phyloP scores from a whole-genome alignment of 2,329 filamentous ascomycete genomes.

The Endocalyx cinctus region DNA sequence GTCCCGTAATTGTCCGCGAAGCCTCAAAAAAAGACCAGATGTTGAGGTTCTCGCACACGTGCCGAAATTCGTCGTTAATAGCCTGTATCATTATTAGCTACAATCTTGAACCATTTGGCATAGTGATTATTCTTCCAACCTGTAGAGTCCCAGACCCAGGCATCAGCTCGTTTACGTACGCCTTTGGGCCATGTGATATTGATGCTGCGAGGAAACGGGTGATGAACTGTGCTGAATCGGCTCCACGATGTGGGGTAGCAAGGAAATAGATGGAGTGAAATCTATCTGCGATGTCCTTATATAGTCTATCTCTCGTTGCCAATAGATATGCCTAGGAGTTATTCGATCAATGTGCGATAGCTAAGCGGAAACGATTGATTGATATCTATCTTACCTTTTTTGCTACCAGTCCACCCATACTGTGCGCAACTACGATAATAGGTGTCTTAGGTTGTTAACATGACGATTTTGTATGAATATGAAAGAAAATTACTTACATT shows the following conservation, averaged over 20 bases:
- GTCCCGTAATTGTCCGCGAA: constrained; percentile 13
- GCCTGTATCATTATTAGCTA: constrained; percentile 1
- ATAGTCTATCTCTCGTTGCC: constrained; percentile 12
- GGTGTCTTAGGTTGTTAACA: constrained; percentile 7
- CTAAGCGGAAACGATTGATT: no score
- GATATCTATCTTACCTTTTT: no score
- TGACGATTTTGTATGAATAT: background rate
- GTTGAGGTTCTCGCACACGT: constrained; percentile 16
- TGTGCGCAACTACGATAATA: constrained; percentile 17
- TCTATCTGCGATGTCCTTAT: constrained; percentile 14
- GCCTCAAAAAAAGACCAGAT: constrained; percentile 27
- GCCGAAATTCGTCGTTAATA: constrained; percentile 28
- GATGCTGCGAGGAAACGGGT: constrained; percentile 12
- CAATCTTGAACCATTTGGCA: background rate
- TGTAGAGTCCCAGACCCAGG: constrained; percentile 8
- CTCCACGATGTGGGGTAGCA: constrained; percentile 22
- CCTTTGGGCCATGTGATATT: constrained; percentile 15
- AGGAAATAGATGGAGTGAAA: constrained; percentile 26
- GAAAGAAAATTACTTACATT: constrained; percentile 6
- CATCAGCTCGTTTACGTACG: constrained; percentile 21
- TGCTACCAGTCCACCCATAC: constrained; percentile 19
- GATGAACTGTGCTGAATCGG: constrained; percentile 16
- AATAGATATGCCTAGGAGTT: constrained; percentile 16
- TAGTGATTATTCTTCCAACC: no score
- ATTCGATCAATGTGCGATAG: background rate